A percentile compares a stretch with the other conserved stretches of the same genome.
Conservation (phyloP, 495 filamentous ascomycete genomes). For the Trichoderma reesei region DNA sequence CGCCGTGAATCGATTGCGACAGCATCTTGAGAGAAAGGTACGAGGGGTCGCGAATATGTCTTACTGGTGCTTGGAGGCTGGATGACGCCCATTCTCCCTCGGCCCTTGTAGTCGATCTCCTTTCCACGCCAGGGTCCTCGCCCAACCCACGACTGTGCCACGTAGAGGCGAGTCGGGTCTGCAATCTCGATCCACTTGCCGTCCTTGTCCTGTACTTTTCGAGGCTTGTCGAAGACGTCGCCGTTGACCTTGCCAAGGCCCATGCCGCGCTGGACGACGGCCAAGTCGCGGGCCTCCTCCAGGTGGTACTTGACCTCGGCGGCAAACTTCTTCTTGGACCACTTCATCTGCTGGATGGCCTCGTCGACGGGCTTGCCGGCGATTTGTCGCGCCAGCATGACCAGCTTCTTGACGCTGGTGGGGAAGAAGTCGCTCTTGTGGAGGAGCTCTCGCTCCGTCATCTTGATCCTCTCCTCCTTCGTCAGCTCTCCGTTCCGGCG, state of each 20-base stretch:
- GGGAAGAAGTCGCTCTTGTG: slow-evolving; percentile 58
- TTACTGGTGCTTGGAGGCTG: slow-evolving; percentile 61
- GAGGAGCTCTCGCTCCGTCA: slow-evolving; percentile 60
- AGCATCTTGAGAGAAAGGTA: not conserved
- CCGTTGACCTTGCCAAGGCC: slow-evolving; percentile 48
- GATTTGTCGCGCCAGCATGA: slow-evolving; percentile 74
- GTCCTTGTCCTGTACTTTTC: slow-evolving; percentile 44
- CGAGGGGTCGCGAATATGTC: slow-evolving; percentile 15
- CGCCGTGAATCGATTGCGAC: no score
- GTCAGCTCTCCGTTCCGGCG: slow-evolving; percentile 50
- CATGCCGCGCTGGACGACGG: slow-evolving; percentile 74
- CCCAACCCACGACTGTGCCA: slow-evolving; percentile 86
- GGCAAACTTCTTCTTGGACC: slow-evolving; percentile 87
- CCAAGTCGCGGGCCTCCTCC: slow-evolving; percentile 63
- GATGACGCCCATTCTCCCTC: slow-evolving; percentile 53
- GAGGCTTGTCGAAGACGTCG: slow-evolving; percentile 17
- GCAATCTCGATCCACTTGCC: slow-evolving; percentile 50
- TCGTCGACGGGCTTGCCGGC: slow-evolving; percentile 84
- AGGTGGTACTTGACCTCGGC: slow-evolving; percentile 69
- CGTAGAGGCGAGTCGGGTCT: slow-evolving; percentile 69
- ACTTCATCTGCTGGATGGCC: slow-evolving; percentile 89
- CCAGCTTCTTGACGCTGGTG: slow-evolving; percentile 83
- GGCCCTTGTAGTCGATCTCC: slow-evolving; percentile 53
- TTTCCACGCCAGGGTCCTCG: slow-evolving; percentile 48
- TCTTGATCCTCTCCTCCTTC: slow-evolving; percentile 49